Percentiles rank a stretch among this genome's conserved stretches.
phyloP scores from a whole-genome alignment of 768 basidiomycete genomes.

The Clitopilus hobsonii region DNA sequence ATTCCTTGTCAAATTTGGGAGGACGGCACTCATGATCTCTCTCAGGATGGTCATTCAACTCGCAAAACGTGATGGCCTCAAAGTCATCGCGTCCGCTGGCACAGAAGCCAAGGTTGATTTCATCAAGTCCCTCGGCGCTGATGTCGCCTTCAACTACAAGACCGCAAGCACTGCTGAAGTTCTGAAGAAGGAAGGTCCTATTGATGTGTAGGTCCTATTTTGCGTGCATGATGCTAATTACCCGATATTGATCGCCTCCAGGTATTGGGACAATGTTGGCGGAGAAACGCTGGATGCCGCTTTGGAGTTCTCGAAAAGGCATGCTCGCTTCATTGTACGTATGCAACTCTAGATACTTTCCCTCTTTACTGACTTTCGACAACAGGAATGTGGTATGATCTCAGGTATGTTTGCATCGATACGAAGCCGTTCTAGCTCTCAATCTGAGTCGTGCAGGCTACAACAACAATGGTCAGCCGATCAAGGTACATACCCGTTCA shows the following conservation, averaged over 20 bases:
- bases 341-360: not conserved
- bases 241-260: conserved; percentile 13
- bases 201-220: conserved; percentile 33
- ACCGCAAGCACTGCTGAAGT: conserved; percentile 46
- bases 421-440: too few relatives aligned
- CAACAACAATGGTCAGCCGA: conserved; percentile 22
- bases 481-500: too few relatives aligned
- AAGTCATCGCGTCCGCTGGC: conserved; percentile 70
- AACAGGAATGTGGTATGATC: conserved; percentile 39
- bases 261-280: conserved; percentile 58
- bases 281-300: conserved; percentile 57
- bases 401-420: too few relatives aligned
- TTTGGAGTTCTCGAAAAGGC: conserved; percentile 34
- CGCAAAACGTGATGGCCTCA: conserved; percentile 46
- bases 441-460: too few relatives aligned
- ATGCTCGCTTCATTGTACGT: conserved; percentile 50
- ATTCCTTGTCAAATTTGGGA: not conserved
- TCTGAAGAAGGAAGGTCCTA: conserved; percentile 48
- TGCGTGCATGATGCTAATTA: not conserved
- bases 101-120: conserved; percentile 70
- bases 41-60: conserved; percentile 45
- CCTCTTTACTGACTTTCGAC: not conserved
- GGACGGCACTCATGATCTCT: not conserved
- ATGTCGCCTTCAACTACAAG: conserved; percentile 75
- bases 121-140: conserved; percentile 56